Evolutionary conservation across 2,329 filamentous ascomycete genomes (phyloP), one percentile per base, ranked within the genome.

Genomic region (Arthrobotrys pseudoclavata): DNA sequence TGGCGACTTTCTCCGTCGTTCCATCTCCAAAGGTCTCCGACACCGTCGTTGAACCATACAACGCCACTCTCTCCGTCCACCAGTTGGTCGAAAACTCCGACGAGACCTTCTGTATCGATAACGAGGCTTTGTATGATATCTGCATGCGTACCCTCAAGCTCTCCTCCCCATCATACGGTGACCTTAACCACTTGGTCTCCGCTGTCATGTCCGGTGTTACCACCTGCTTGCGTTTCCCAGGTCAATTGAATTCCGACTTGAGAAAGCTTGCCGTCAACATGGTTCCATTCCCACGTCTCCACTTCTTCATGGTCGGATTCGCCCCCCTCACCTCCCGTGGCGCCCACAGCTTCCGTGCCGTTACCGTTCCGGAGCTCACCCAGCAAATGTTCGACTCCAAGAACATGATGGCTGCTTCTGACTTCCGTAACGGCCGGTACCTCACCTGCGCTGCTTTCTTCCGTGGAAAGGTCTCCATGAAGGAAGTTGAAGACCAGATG

Each of bases 301-400:
- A 99, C 88, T 99, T 99, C 91, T 99, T 99, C 91, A 99, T 99
- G 96, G 96, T 99, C 85, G 96, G 96, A 86, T 99, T 99, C 85
- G 95, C 96, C 86, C 96, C 96, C 85, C 90, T 99, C 84, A 99
- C 96, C 85, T 97, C 93, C 87, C 91, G 92, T 86, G 91, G 91
- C 83, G 92, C 95, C 82, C 86, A 96, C 89, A 93, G 92, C 82
- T 99, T 98, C 95, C 96, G 96, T 85, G 95, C 96, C 82, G 92
- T 98, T 86, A 94, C 91, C 84, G 96, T 99, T 79, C 95, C 96
- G 75, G 96, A 99, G 89, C 90, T 99, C 86, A 98, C 96, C 83
- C 96, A 99, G 89, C 96, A 99, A 87, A 98, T 99, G 94, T 99
- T 97, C 89, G 96, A 99, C 89, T 95, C 96, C 84, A 99, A 98